A percentile compares a stretch with the other conserved stretches of the same genome.
These are phyloP conservation scores for Fusarium piperis DNA, from an alignment of 2,329 filamentous ascomycete species.

Conservation along the genomic window DNA sequence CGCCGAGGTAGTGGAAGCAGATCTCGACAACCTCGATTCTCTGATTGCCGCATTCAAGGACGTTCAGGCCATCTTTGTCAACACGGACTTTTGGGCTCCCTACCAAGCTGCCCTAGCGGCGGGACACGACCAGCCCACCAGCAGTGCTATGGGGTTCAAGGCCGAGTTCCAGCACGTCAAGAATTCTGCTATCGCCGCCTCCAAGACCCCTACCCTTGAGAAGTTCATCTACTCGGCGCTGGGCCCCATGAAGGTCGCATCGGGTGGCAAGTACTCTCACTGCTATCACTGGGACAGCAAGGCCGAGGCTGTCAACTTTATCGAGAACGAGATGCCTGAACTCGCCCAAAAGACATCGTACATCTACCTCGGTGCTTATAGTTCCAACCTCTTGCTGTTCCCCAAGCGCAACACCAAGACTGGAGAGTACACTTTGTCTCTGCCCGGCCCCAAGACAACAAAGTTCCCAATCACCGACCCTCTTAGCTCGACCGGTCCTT, in stretches of 20 bases:
- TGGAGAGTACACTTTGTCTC: constrained; percentile 45
- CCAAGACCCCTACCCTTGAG: constrained; percentile 50
- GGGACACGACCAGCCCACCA: constrained; percentile 46
- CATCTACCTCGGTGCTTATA: constrained; percentile 39
- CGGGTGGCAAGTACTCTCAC: constrained; percentile 53
- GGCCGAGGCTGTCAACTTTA: constrained; percentile 57
- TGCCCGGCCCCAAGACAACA: constrained; percentile 39
- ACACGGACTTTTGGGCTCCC: constrained; percentile 62
- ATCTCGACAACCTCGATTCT: constrained; percentile 52
- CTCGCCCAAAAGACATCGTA: constrained; percentile 53
- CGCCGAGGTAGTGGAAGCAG: constrained; percentile 54
- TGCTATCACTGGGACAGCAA: constrained; percentile 62
- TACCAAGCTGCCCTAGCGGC: constrained; percentile 52
- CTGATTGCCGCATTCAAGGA: constrained; percentile 53
- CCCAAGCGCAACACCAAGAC: constrained; percentile 38
- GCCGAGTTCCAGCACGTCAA: constrained; percentile 60
- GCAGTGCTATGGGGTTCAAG: constrained; percentile 53
- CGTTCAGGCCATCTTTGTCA: constrained; percentile 59
- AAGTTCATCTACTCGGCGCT: constrained; percentile 61
- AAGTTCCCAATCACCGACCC: constrained; percentile 54
- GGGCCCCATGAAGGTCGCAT: constrained; percentile 56
- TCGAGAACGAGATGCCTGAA: constrained; percentile 51
- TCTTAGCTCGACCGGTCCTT: constrained; percentile 51
- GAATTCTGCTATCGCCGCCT: constrained; percentile 63
- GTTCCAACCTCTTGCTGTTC: constrained; percentile 33